phyloP scores from a whole-genome alignment of 2,329 filamentous ascomycete genomes.

The Biscogniauxia marginata region DNA sequence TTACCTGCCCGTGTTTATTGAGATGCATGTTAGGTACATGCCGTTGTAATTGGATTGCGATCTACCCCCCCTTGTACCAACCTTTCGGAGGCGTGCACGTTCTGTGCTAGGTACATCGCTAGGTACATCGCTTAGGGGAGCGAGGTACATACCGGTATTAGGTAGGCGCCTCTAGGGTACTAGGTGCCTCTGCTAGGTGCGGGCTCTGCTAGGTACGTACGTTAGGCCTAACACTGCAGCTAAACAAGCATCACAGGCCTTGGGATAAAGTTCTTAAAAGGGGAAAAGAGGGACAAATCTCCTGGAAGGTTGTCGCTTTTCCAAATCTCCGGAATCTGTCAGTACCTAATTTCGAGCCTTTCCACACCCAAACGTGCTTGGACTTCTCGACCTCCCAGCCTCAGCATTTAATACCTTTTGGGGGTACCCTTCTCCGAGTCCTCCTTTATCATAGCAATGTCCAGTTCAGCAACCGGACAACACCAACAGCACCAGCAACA shows the following conservation, averaged over 20 bases:
- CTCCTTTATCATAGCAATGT: slow-evolving; percentile 18
- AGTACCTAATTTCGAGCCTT: neutral
- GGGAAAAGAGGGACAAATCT: neutral
- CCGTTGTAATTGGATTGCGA: neutral
- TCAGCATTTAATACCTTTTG: slow-evolving; percentile 2
- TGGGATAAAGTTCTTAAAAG: neutral
- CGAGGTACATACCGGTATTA: neutral
- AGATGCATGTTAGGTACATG: neutral
- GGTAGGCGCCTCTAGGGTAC: too few relatives aligned
- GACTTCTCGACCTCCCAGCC: neutral
- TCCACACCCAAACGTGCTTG: neutral
- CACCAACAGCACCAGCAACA: slow-evolving; percentile 17
- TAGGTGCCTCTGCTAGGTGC: too few relatives aligned
- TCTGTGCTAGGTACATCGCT: too few relatives aligned
- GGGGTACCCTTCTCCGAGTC: slow-evolving; percentile 8
- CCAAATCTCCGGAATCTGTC: neutral
- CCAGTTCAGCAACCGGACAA: slow-evolving; percentile 24
- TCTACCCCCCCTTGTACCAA: neutral
- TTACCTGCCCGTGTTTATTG: too few relatives aligned
- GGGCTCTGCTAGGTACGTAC: too few relatives aligned
- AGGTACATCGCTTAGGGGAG: neutral
- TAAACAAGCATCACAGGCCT: neutral
- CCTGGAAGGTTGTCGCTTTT: neutral
- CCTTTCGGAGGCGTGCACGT: neutral
- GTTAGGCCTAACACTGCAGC: neutral